Evolutionary conservation across 2,329 filamentous ascomycete species (phyloP), one percentile per base, ranked within the genome.

Genomic region (Aspergillus melleus): DNA sequence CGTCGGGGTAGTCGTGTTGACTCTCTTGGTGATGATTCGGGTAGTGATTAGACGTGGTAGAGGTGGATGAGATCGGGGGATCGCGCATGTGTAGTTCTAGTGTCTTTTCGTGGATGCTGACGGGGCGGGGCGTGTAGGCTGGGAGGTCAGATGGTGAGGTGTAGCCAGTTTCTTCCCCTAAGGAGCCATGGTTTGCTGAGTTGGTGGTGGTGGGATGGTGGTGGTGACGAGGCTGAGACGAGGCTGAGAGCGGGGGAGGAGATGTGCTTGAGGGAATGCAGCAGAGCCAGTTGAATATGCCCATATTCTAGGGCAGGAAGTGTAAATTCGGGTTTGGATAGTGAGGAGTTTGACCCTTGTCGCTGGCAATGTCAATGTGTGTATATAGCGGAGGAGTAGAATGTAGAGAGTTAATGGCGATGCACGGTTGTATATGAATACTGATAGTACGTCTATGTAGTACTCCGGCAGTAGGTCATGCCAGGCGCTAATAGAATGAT

Each of bases 21-120:
- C 26, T 29, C 26, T 36, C 11, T 16, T 36, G 32, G 30, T 32
- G 30, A 1, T 32, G 26, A 20, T 59, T 54, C 16, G 55, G 65
- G 16, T 56, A 58, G 5, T 42, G 36, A 6, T 42, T 16, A 8
- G 6, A n/a, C 47, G 52, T 36, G 55, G 55, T 4, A 55, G 58
- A 56, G 14, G 65, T 57, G 1, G 70, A 72, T 1, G 71, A 72
- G 49, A 73, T 56, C 1, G 70, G 57, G 16, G 69, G 66, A 52
- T 76, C 71, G 20, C 68, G 70, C 58, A 72, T 64, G 57, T 75
- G 74, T 3, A 67, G 64, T 59, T 72, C 70, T 9, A 78, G 67
- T 0, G 74, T 78, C 62, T 79, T 79, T 59, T 79, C 76, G 49
- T 74, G 68, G 24, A 74, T 65, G 62, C 70, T 76, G 61, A 72